A percentile compares a stretch with the other conserved stretches of the same genome.
Evolutionary conservation across 495 filamentous ascomycete species (phyloP).

Genomic region (Acidiella bohemica): DNA sequence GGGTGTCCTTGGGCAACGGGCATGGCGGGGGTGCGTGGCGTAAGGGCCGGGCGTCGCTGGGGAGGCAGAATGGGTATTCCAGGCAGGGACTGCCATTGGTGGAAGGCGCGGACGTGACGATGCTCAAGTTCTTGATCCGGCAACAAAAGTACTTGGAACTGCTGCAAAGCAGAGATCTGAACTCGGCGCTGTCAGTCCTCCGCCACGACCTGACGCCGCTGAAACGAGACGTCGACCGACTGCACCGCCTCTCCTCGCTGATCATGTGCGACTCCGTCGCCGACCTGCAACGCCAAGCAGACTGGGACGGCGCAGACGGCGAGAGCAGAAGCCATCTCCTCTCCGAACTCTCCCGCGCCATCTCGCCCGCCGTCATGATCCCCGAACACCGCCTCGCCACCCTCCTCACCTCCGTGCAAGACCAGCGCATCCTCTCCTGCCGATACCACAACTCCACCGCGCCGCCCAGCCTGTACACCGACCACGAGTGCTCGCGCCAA

Average conservation of each 20-base stretch:
- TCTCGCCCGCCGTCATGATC: slow-evolving; percentile 97
- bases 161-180: slow-evolving; percentile 61
- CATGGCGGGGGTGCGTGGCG: slow-evolving; percentile 3
- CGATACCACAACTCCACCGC: slow-evolving; percentile 74
- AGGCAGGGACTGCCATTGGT: slow-evolving; percentile 35
- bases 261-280: slow-evolving; percentile 76
- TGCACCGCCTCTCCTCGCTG: slow-evolving; percentile 76
- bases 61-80: slow-evolving; percentile 28
- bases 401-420: slow-evolving; percentile 70
- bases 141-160: slow-evolving; percentile 94
- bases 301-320: slow-evolving; percentile 77
- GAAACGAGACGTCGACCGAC: slow-evolving; percentile 56
- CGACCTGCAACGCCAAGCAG: slow-evolving; percentile 64
- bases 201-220: slow-evolving; percentile 79
- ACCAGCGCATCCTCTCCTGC: slow-evolving; percentile 67
- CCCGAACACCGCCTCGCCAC: slow-evolving; percentile 82
- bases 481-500: slow-evolving; percentile 69
- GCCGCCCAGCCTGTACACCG: slow-evolving; percentile 72
- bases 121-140: slow-evolving; percentile 66
- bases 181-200: slow-evolving; percentile 63
- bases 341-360: slow-evolving; percentile 74
- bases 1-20: slow-evolving; percentile 19
- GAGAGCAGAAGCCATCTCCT: slow-evolving; percentile 63
- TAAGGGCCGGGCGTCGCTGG: slow-evolving; percentile 7
- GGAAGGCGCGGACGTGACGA: slow-evolving; percentile 43